Evolutionary conservation across 2,329 filamentous ascomycete species (phyloP), one percentile per base, ranked within the genome.

Genomic region (Mycosphaerelloides madeirae): DNA sequence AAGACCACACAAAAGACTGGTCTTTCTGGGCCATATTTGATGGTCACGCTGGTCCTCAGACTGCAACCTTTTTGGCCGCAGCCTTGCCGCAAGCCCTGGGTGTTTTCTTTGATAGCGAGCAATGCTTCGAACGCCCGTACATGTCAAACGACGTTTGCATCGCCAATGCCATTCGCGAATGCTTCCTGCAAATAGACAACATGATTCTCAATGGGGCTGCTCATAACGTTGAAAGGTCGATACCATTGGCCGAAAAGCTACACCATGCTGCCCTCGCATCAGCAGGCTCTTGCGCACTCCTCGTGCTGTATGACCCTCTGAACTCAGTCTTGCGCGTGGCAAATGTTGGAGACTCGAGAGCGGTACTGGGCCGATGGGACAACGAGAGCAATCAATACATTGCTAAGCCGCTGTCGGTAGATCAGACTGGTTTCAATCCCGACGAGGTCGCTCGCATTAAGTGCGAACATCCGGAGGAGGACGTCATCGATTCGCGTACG

Each of bases 281-380:
- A 40, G 65, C 73, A 1, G 81, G 82, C 4, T 83, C 80, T 3
- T 85, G 81, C 52, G 82, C 82, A 9, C 66, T 85, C 1, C 67
- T 86, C 1, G 72, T 80, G 0, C 64, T 84, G 1, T 84, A 79
- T 56, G 80, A 87, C 49, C 72, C 79, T 0, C 46, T 54, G 1
- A 68, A 68, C 1, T 68, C 69, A 4, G 76, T 68, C 0, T 64
- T 87, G 0, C 76, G 78, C 18, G 80, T 84, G 2, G 83, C 83
- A 0, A 81, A 80, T 49, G 77, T 78, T 0, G 84, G 84, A 0
- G 83, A 87, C 64, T 85, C 79, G 1, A 74, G 82, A 29, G 81
- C 81, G 9, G 80, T 85, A 0, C 69, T 85, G 0, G 83, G 81
- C 1, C 62, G 69, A 48, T 70, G 72, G 65, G 68, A 73, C 11